Evolutionary conservation across 2,329 filamentous ascomycete species (phyloP).

Genomic region (Ceratocystiopsis brevicomis): DNA sequence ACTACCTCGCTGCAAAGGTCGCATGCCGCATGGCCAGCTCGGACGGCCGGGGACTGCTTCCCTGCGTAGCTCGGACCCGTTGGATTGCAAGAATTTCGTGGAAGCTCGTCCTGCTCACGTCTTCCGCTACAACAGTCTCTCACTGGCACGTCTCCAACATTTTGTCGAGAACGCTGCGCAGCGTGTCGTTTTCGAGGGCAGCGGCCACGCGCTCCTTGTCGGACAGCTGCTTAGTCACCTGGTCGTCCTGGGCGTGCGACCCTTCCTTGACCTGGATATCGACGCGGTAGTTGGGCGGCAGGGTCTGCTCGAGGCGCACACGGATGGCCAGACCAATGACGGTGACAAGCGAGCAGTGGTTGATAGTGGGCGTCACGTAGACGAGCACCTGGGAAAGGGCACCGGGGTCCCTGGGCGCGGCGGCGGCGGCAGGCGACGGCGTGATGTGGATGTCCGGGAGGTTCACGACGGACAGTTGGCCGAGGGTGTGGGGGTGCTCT

Average conservation of each 20-base stretch:
- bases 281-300: slow-evolving; percentile 80
- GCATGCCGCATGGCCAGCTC: too few relatives aligned
- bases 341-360: slow-evolving; percentile 88
- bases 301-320: slow-evolving; percentile 72
- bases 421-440: slow-evolving; percentile 34
- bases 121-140: slow-evolving; percentile 4
- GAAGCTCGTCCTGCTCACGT: too few relatives aligned
- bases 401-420: slow-evolving; percentile 22
- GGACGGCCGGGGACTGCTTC: too few relatives aligned
- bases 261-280: slow-evolving; percentile 91
- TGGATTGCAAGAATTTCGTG: too few relatives aligned
- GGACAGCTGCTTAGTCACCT: slow-evolving; percentile 88
- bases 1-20: too few relatives aligned
- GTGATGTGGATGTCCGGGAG: slow-evolving; percentile 79
- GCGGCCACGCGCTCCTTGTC: slow-evolving; percentile 95
- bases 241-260: slow-evolving; percentile 84
- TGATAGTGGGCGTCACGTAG: slow-evolving; percentile 87
- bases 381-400: slow-evolving; percentile 59
- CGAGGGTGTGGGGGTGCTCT: slow-evolving; percentile 86
- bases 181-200: slow-evolving; percentile 78
- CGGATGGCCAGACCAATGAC: slow-evolving; percentile 89
- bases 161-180: slow-evolving; percentile 75
- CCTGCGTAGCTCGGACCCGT: too few relatives aligned
- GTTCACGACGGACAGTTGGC: slow-evolving; percentile 84
- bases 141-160: slow-evolving; percentile 77